Conservation (phyloP, 2,329 filamentous ascomycete species). For the Trichoderma aggressivum region DNA sequence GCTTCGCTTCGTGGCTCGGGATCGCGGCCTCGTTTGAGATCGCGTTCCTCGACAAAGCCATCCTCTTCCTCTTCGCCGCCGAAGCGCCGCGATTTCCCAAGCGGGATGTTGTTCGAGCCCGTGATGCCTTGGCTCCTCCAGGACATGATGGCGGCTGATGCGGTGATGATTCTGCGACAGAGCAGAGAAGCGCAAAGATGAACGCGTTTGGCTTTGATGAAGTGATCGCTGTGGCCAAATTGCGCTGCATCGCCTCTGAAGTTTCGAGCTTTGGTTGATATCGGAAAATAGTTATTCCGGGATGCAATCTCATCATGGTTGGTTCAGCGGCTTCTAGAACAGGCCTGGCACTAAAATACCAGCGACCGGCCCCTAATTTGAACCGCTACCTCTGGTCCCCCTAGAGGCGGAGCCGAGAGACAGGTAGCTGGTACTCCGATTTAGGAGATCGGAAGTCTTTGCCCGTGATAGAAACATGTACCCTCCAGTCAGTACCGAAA, state of each 20-base stretch:
- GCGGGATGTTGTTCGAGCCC: constrained; percentile 95
- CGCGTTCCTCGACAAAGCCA: constrained; percentile 39
- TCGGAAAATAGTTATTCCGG: not conserved
- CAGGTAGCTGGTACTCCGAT: not conserved
- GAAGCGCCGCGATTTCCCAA: constrained; percentile 81
- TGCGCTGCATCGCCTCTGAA: constrained; percentile 5
- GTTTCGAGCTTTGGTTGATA: not conserved
- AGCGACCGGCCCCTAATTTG: not conserved
- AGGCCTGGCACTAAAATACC: not conserved
- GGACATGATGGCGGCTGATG: constrained; percentile 47
- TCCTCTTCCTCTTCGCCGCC: constrained; percentile 53
- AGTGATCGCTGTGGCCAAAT: constrained; percentile 6
- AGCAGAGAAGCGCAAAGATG: not conserved
- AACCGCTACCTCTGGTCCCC: not conserved
- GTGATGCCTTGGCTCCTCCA: constrained; percentile 82
- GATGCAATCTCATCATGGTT: not conserved
- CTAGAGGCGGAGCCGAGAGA: not conserved
- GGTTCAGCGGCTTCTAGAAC: not conserved
- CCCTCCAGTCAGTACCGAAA: no score
- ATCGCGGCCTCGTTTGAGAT: constrained; percentile 85
- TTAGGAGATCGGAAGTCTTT: not conserved
- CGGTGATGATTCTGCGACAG: not conserved
- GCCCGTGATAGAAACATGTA: not conserved
- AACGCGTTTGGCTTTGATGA: not conserved
- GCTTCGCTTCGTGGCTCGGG: constrained; percentile 67